A percentile compares a stretch with the other conserved stretches of the same genome.
phyloP scores from a whole-genome alignment of 2,329 filamentous ascomycete genomes.

The Ophiocordyceps robertsii region DNA sequence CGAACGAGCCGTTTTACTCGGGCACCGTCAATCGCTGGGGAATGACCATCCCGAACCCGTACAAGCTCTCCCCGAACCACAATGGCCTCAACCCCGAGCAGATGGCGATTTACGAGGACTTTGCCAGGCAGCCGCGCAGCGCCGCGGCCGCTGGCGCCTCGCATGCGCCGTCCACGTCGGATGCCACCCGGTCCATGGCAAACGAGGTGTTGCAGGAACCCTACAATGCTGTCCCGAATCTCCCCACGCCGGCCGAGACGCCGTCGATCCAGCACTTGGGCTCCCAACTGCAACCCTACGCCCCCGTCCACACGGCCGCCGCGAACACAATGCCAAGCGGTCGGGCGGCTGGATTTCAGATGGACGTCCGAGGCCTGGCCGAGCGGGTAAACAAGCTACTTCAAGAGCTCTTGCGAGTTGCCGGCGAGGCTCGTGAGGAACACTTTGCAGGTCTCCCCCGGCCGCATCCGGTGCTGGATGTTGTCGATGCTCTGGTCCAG shows the following conservation, averaged over 20 bases:
- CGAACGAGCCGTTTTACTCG: conserved; percentile 76
- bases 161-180: conserved; percentile 44
- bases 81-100: conserved; percentile 78
- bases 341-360: conserved; percentile 30
- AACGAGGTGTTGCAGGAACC: conserved; percentile 53
- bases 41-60: conserved; percentile 86
- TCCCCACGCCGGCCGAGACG: conserved; percentile 47
- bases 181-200: conserved; percentile 46
- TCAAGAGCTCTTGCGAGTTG: conserved; percentile 40
- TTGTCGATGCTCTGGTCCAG: conserved; percentile 47
- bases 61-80: conserved; percentile 60
- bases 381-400: conserved; percentile 46
- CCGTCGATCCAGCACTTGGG: conserved; percentile 39
- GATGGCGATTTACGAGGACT: conserved; percentile 92
- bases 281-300: conserved; percentile 41
- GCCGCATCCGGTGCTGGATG: conserved; percentile 45
- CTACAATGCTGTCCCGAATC: conserved; percentile 40
- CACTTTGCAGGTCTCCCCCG: conserved; percentile 47
- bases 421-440: conserved; percentile 39
- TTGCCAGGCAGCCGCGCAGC: conserved; percentile 70
- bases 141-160: conserved; percentile 37
- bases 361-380: conserved; percentile 38
- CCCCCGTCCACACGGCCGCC: conserved; percentile 32
- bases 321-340: conserved; percentile 30
- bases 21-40: conserved; percentile 78